Base-by-base conservation (phyloP, 2,329 filamentous ascomycete species). In the Escovopsis weberi region DNA sequence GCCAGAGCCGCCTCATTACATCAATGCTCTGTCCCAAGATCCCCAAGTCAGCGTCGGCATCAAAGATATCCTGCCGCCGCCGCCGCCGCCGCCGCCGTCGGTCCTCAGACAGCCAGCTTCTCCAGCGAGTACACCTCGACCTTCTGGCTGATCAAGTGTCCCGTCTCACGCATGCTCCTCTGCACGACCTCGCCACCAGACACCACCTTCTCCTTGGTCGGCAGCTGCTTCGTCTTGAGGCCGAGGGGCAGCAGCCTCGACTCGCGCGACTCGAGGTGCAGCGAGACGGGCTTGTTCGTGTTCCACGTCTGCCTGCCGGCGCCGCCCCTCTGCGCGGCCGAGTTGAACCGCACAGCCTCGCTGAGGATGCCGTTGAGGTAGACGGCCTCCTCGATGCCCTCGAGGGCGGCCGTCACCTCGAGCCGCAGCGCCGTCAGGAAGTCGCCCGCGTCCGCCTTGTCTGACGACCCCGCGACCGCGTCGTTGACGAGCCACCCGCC, bases 91-190 rank as follows among this genome's bases (percentile, higher is more conserved):
- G 4, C 6, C 23, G 23, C 23, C 15, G 2, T 2, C 15, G 15
- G 15, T 15, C 11, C 47, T 65, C 70, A 85, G 53, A 86, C 66
- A 41, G 72, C 61, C 52, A 94, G 78, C 61, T 78, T 76, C 65
- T 94, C 86, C 50, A 89, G 72, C 38, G 83, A 85, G 64, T 95
- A 94, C 50, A 80, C 77, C 43, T 82, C 83, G 47, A 88, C 81
- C 57, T 80, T 80, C 64, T 84, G 82, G 56, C 82, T 85, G 55
- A 82, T 76, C 59, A 93, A 63, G 60, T 83, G 77, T 15, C 83
- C 85, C 45, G 80, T 78, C 64, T 94, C 82, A 59, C 86, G 70
- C 51, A 66, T 69, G 52, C 71, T 86, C 51, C 85, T 75, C 58
- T 74, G 66, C 48, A 79, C 70, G 35, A 85, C 66, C 64, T 86